Conservation (phyloP, 2,329 filamentous ascomycete species). For the Cladosporium sp. region DNA sequence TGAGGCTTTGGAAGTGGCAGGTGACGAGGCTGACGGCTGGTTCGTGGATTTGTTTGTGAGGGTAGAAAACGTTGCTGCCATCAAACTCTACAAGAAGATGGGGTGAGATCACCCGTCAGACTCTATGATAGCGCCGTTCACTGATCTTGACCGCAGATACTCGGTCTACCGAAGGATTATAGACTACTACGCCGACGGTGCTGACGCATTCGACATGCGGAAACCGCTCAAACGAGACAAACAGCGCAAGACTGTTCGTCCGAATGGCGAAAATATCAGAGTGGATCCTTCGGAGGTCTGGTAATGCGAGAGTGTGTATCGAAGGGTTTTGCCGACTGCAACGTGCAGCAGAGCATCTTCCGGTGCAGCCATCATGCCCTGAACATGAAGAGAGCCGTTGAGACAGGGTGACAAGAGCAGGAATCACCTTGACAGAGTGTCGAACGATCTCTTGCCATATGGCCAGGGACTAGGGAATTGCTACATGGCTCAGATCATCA, state of each 20-base stretch:
- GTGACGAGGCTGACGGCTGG: constrained; percentile 80
- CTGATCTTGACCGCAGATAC: constrained; percentile 47
- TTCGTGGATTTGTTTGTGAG: constrained; percentile 95
- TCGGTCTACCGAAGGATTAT: constrained; percentile 83
- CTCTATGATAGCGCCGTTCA: no score
- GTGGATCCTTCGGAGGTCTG: constrained; percentile 85
- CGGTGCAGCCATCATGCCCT: no score
- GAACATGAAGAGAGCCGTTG: no score
- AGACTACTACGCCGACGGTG: constrained; percentile 90
- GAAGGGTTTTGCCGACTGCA: no score
- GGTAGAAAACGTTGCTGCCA: constrained; percentile 80
- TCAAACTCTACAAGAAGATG: constrained; percentile 83
- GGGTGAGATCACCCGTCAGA: constrained; percentile 49
- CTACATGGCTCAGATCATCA: no score
- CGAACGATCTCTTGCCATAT: no score
- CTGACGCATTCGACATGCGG: constrained; percentile 96
- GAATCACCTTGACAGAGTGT: no score
- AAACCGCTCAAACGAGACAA: constrained; percentile 82
- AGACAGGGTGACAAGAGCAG: no score
- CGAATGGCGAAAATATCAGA: constrained; percentile 72
- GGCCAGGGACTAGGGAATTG: no score
- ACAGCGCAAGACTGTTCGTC: constrained; percentile 69
- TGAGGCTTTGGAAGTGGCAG: constrained; percentile 73
- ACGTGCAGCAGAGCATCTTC: no score
- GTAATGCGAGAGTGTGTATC: constrained; percentile 40